Conservation (phyloP, 140 eudicot species). For the Cichorium intybus region DNA sequence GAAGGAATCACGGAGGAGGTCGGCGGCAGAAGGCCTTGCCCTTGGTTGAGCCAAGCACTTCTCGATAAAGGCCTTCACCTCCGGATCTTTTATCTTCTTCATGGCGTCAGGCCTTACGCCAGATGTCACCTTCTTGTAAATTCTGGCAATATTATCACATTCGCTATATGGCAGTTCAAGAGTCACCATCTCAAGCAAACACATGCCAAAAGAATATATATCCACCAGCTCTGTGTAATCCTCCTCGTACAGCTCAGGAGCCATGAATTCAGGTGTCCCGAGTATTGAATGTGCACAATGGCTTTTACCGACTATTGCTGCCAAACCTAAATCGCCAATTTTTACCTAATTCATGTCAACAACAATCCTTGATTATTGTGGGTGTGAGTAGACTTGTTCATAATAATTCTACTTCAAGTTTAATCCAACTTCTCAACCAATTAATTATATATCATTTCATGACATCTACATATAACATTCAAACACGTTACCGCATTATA, state of each 20-base stretch:
- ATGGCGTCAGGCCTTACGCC: slow-evolving; percentile 65
- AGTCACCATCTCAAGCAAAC: slow-evolving; percentile 73
- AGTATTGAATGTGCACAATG: slow-evolving; percentile 72
- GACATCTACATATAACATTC: background rate
- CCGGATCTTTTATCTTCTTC: slow-evolving; percentile 53
- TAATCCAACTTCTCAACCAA: background rate
- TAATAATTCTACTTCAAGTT: background rate
- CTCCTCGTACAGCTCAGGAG: slow-evolving; percentile 76
- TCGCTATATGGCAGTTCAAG: slow-evolving; percentile 79
- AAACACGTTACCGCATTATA: background rate
- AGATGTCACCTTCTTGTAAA: slow-evolving; percentile 61
- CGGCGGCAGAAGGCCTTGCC: slow-evolving; percentile 68
- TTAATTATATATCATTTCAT: background rate
- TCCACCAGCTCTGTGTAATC: slow-evolving; percentile 65
- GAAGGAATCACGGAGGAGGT: slow-evolving; percentile 62
- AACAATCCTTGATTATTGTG: too few relatives aligned
- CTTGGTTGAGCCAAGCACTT: slow-evolving; percentile 65
- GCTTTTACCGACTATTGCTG: slow-evolving; percentile 58
- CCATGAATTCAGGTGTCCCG: slow-evolving; percentile 89
- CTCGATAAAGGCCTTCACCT: slow-evolving; percentile 62
- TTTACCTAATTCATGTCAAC: slow-evolving; percentile 45
- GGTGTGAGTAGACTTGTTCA: too few relatives aligned
- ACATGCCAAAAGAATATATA: slow-evolving; percentile 84
- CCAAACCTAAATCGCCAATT: slow-evolving; percentile 81
- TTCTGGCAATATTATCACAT: slow-evolving; percentile 58